Evolutionary conservation across 208 protist species (phyloP).

Genomic region (Acanthamoeba healyi): DNA sequence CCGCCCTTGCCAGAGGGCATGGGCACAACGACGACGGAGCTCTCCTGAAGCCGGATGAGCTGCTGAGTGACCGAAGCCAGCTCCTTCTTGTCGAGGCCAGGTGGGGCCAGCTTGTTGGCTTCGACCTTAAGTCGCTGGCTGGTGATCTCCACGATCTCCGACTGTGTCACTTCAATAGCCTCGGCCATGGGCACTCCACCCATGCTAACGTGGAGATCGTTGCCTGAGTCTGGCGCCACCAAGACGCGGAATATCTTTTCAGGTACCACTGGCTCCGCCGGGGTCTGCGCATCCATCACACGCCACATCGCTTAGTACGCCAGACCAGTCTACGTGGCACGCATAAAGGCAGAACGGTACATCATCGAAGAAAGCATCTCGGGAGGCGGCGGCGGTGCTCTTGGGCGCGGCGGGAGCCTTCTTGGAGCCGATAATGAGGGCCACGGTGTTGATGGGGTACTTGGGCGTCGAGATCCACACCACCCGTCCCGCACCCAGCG

Average conservation of each 20-base stretch:
- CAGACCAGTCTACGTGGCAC: neutral
- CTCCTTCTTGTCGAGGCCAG: constrained; percentile 24
- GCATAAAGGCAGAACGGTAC: neutral
- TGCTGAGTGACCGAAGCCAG: constrained; percentile 25
- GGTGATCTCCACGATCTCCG: constrained; percentile 24
- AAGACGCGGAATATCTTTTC: constrained; percentile 2
- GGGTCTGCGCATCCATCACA: neutral
- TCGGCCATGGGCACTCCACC: neutral
- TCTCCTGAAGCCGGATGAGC: constrained; percentile 18
- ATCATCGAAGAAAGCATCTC: neutral
- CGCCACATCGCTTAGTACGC: neutral
- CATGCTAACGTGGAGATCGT: neutral
- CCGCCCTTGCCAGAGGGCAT: neutral
- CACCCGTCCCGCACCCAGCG: constrained; percentile 25
- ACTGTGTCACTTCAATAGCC: neutral
- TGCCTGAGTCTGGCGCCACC: neutral
- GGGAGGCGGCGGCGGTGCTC: neutral
- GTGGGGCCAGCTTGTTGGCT: neutral
- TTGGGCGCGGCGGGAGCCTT: neutral
- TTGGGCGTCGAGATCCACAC: constrained; percentile 51
- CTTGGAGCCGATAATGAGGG: constrained; percentile 21
- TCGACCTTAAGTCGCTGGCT: constrained; percentile 9
- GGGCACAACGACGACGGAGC: neutral
- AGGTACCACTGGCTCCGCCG: neutral
- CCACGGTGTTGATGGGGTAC: constrained; percentile 45